Conservation (phyloP, 225 moss, liverwort and hornwort genomes). For the Ulota crispa region DNA sequence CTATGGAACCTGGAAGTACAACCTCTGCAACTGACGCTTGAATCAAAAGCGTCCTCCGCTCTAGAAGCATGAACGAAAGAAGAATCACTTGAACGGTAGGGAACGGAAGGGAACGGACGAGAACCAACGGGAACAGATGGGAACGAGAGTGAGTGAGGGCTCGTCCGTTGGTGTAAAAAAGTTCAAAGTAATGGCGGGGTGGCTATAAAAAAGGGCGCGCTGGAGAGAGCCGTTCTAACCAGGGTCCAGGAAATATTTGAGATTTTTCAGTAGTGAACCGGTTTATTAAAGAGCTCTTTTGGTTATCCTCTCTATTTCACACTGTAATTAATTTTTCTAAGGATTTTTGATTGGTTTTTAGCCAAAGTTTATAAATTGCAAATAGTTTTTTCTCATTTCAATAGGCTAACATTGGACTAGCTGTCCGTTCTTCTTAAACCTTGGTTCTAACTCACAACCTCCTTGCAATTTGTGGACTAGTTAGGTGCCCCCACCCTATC, state of each 20-base stretch:
- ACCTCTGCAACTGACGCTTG: conserved; percentile 28
- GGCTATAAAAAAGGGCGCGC: conserved; percentile 21
- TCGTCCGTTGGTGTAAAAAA: conserved; percentile 28
- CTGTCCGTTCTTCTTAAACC: too few relatives aligned
- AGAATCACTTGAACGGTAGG: neutral
- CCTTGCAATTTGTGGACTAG: neutral
- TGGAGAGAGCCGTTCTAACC: conserved; percentile 39
- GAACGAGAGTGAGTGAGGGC: neutral
- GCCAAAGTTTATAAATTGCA: too few relatives aligned
- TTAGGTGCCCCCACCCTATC: neutral
- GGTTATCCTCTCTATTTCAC: too few relatives aligned
- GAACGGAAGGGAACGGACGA: neutral
- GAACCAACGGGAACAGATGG: neutral
- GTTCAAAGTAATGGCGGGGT: conserved; percentile 13
- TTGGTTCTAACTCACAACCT: conserved; percentile 21
- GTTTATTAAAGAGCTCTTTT: too few relatives aligned
- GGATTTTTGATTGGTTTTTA: too few relatives aligned
- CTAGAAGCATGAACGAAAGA: neutral
- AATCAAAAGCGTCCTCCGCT: neutral
- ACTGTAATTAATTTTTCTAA: too few relatives aligned
- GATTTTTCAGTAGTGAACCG: too few relatives aligned
- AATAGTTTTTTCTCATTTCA: too few relatives aligned
- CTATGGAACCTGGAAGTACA: conserved; percentile 7
- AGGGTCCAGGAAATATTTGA: too few relatives aligned
- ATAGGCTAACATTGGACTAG: too few relatives aligned